Evolutionary conservation across 2,329 filamentous ascomycete genomes (phyloP), one percentile per base, ranked within the genome.

Genomic region (Cladobotryum protrusum): DNA sequence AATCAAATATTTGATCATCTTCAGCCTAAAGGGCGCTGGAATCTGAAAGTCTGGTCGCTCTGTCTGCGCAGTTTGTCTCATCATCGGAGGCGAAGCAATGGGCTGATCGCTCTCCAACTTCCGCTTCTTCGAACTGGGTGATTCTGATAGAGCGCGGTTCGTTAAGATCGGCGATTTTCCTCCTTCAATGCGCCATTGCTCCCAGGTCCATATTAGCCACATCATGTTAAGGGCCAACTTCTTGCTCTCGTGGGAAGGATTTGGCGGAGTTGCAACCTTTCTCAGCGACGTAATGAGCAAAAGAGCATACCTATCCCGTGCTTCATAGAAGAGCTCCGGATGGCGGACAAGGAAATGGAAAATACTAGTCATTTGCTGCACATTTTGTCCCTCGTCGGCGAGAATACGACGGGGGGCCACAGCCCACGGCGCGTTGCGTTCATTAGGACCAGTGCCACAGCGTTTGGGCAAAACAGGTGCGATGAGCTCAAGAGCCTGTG

Each of bases 261-360:
- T 95, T 4, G 87, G 85, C 3, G 89, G 84, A 18, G 81, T 78
- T 1, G 91, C 90, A 48, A 99, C 88, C 68, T 97, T 97, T 47
- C 87, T 80, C 34, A 99, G 74, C 4, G 89, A 92, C 1, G 85
- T 85, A 49, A 99, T 91, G 64, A 99, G 95, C 56, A 93, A 80
- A 50, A 87, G 81, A 4, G 90, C 83, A 57, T 97, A 95, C 62
- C 92, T 91, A 57, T 99, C 93, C 48, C 93, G 79, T 1, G 89
- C 90, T 56, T 97, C 92, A 59, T 95, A 99, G 71, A 99, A 99
- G 4, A 99, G 74, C 61, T 93, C 86, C 0, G 91, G 87, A 64
- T 99, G 92, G 50, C 88, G 83, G 34, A 96, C 92, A 33, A 99
- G 76, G 70, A 99, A 99, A 61, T 96, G 87, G 73, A 96, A 97